Evolutionary conservation across 345 rosid species (phyloP).

Genomic region (Heritiera fomes): DNA sequence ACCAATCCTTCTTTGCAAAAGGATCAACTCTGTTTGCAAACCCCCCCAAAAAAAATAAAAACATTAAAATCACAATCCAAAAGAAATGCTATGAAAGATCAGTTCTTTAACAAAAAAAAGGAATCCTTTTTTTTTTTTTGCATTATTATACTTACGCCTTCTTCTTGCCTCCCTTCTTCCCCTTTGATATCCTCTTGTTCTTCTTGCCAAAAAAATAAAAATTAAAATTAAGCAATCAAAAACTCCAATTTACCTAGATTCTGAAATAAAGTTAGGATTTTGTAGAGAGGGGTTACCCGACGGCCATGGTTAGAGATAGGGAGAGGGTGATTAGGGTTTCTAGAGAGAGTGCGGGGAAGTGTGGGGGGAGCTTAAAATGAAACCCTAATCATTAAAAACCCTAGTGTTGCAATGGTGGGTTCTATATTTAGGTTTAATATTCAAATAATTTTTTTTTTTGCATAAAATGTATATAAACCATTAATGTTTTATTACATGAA

Average conservation of each 20-base stretch:
- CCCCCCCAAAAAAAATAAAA: neutral
- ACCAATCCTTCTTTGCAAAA: slow-evolving; percentile 64
- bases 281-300: neutral
- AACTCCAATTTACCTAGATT: neutral
- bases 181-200: slow-evolving; percentile 11
- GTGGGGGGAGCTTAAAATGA: neutral
- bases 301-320: neutral
- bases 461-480: too few relatives aligned
- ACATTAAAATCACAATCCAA: neutral
- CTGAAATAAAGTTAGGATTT: neutral
- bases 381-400: neutral
- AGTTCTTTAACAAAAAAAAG: neutral
- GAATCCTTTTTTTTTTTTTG: too few relatives aligned
- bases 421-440: neutral
- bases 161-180: slow-evolving; percentile 6
- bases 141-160: neutral
- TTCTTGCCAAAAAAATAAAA: neutral
- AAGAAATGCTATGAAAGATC: neutral
- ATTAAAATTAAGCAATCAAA: neutral
- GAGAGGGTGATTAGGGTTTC: neutral
- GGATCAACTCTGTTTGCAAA: slow-evolving; percentile 46
- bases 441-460: too few relatives aligned
- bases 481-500: too few relatives aligned
- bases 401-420: neutral
- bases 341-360: neutral